phyloP scores from a whole-genome alignment of 345 rosid species.

The Acer saccharum region DNA sequence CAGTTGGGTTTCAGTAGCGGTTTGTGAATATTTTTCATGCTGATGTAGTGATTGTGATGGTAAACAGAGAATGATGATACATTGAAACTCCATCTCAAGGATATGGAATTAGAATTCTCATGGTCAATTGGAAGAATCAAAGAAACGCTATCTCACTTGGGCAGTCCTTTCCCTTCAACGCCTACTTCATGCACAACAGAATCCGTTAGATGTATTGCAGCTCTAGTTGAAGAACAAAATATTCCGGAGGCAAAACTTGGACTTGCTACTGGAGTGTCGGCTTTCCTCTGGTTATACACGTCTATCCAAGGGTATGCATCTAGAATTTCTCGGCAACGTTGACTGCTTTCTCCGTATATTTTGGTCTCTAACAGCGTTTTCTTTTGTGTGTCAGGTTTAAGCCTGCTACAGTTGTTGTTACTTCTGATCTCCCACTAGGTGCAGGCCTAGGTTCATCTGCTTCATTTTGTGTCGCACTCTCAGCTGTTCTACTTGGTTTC shows the following conservation, averaged over 20 bases:
- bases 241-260: constrained; percentile 70
- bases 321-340: neutral
- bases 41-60: neutral
- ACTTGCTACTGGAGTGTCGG: constrained; percentile 69
- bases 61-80: constrained; percentile 53
- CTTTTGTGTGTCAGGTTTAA: constrained; percentile 51
- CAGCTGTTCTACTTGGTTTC: constrained; percentile 69
- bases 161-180: constrained; percentile 45
- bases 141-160: constrained; percentile 50
- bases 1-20: neutral
- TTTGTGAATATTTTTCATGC: neutral
- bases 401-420: constrained; percentile 70
- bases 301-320: constrained; percentile 74
- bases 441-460: constrained; percentile 98
- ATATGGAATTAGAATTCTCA: constrained; percentile 65
- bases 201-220: constrained; percentile 41
- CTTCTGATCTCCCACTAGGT: constrained; percentile 86
- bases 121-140: constrained; percentile 73
- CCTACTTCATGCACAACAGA: constrained; percentile 63
- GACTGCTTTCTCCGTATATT: neutral
- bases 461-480: constrained; percentile 74
- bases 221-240: constrained; percentile 69
- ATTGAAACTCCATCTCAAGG: constrained; percentile 63
- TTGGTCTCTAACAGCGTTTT: constrained; percentile 19
- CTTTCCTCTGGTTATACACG: constrained; percentile 90